These are phyloP conservation scores for Xanthoparmelia taractica DNA, from an alignment of 495 filamentous ascomycete species.

Conservation along the genomic window DNA sequence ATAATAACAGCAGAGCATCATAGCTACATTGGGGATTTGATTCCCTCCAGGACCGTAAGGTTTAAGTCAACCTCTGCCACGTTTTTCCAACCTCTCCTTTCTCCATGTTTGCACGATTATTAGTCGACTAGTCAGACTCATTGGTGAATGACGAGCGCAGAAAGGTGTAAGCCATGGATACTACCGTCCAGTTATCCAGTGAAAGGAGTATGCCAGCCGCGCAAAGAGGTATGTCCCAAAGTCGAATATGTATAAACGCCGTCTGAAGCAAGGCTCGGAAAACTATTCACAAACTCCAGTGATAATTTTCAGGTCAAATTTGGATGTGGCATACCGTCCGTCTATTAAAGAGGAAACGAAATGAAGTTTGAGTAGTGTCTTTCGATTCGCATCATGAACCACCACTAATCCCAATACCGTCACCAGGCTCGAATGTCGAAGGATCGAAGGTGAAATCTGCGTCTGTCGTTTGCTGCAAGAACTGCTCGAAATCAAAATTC, in stretches of 20 bases:
- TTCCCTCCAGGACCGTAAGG: background rate
- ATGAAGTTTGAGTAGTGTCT: background rate
- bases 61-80: slow-evolving; percentile 1
- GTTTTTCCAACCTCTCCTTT: slow-evolving; percentile 4
- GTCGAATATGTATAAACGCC: slow-evolving; percentile 12
- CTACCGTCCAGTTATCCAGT: background rate
- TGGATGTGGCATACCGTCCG: background rate
- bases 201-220: slow-evolving; percentile 17
- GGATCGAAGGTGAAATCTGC: slow-evolving; percentile 46
- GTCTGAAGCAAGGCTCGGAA: slow-evolving; percentile 10
- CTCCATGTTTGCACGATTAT: slow-evolving; percentile 8
- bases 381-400: slow-evolving; percentile 20
- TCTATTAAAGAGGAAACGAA: background rate
- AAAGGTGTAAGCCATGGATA: background rate
- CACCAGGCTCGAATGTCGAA: slow-evolving; percentile 39
- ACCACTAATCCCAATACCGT: slow-evolving; percentile 46
- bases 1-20: slow-evolving; percentile 15
- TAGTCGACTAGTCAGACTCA: slow-evolving; percentile 1
- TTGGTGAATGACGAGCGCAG: background rate
- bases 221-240: slow-evolving; percentile 20
- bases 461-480: slow-evolving; percentile 61
- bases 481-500: slow-evolving; percentile 94
- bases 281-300: slow-evolving; percentile 16
- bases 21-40: slow-evolving; percentile 20
- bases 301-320: slow-evolving; percentile 11